phyloP scores from a whole-genome alignment of 495 filamentous ascomycete species.

The Xylaria telfairii region DNA sequence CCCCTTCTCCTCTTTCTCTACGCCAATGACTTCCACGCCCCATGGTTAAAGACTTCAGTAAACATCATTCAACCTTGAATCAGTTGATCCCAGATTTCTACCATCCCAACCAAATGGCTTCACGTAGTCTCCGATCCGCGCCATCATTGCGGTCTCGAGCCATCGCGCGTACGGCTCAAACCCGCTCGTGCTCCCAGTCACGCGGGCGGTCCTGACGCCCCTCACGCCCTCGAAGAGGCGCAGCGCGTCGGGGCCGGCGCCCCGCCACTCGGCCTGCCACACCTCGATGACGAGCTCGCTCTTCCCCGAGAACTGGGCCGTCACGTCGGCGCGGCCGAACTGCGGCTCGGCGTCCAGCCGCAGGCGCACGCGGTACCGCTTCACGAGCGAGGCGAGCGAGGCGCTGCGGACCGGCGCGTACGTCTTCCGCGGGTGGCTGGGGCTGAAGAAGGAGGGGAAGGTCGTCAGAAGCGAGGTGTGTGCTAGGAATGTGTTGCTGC shows the following conservation, averaged over 20 bases:
- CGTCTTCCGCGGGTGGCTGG: constrained; percentile 14
- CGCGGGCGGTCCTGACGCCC: constrained; percentile 49
- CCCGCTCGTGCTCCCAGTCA: constrained; percentile 49
- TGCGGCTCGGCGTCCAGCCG: constrained; percentile 56
- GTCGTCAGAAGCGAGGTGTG: constrained; percentile 53
- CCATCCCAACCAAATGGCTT: constrained; percentile 31
- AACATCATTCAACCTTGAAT: neutral
- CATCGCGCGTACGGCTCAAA: constrained; percentile 53
- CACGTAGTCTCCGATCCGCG: constrained; percentile 31
- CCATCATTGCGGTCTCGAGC: constrained; percentile 54
- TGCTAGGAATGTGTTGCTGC: constrained; percentile 57
- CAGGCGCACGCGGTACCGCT: constrained; percentile 49
- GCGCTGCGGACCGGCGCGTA: constrained; percentile 40
- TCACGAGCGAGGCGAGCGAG: constrained; percentile 43
- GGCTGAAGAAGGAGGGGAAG: constrained; percentile 48
- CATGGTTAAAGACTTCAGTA: neutral
- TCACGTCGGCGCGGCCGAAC: constrained; percentile 35
- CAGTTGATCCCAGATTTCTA: constrained; percentile 24
- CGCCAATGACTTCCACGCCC: too few relatives aligned
- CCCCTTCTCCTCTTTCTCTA: neutral
- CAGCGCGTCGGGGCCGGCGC: constrained; percentile 46
- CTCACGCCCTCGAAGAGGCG: constrained; percentile 57
- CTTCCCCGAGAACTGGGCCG: constrained; percentile 47
- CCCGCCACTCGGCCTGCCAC: constrained; percentile 53
- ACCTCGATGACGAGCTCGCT: constrained; percentile 55